Evolutionary conservation across 2,329 filamentous ascomycete genomes (phyloP).

Genomic region (Neurospora sp.): DNA sequence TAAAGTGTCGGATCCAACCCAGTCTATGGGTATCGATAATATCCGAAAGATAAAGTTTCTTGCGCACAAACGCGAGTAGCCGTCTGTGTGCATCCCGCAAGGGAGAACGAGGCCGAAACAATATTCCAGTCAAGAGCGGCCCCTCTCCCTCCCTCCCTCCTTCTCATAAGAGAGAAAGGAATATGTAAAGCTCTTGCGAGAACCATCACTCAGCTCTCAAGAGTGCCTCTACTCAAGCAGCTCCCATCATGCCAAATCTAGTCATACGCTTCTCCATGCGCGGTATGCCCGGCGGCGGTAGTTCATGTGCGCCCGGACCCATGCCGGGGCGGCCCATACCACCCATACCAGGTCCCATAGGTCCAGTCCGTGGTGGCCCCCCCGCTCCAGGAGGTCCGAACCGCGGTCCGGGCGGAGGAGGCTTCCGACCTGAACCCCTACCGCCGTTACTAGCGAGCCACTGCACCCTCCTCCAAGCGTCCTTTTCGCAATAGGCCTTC

Average conservation of each 20-base stretch:
- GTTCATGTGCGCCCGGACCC: conserved; percentile 23
- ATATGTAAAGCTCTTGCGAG: not conserved
- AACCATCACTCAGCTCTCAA: not conserved
- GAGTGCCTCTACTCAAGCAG: not conserved
- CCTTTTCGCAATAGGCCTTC: conserved; percentile 73
- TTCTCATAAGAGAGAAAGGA: not conserved
- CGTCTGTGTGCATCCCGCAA: not conserved
- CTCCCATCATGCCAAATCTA: conserved; percentile 46
- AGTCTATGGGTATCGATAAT: not conserved
- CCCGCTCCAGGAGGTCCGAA: conserved; percentile 6
- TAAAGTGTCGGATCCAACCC: not conserved
- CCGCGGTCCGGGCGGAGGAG: conserved; percentile 2
- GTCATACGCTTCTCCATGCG: conserved; percentile 55
- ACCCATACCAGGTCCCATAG: conserved; percentile 4
- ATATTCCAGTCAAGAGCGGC: not conserved
- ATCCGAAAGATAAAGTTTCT: not conserved
- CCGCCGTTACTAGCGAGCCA: conserved; percentile 9
- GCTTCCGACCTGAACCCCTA: conserved; percentile 6
- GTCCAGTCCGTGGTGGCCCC: conserved; percentile 1
- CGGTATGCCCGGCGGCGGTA: conserved; percentile 26
- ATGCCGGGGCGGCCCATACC: conserved; percentile 9
- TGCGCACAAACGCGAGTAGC: not conserved
- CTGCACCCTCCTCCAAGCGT: conserved; percentile 55
- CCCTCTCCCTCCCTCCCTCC: not conserved
- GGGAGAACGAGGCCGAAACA: not conserved